A percentile compares a stretch with the other conserved stretches of the same genome.
Conservation (phyloP, 176 grass and related monocot genomes). For the Phragmites australis region DNA sequence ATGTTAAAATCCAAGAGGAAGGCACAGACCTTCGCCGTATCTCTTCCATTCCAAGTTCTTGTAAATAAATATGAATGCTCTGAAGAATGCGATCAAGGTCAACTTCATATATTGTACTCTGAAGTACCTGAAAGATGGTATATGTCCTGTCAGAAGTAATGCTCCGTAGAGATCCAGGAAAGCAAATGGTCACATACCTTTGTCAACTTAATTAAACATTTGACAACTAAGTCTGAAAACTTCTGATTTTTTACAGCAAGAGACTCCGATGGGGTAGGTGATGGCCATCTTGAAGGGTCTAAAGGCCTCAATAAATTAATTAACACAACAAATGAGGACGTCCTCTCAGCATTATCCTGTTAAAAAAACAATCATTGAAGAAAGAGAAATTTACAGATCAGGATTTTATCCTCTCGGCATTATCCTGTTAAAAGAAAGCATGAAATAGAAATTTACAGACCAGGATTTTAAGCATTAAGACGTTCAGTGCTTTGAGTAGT, state of each 20-base stretch:
- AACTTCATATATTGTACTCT: constrained; percentile 93
- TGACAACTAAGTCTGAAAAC: constrained; percentile 97
- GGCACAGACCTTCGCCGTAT: constrained; percentile 78
- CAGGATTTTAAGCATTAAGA: constrained; percentile 99
- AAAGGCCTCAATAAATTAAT: constrained; percentile 91
- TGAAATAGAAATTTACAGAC: constrained; percentile 45
- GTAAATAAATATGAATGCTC: constrained; percentile 95
- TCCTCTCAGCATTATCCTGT: constrained; percentile 96
- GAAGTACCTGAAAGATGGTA: constrained; percentile 72
- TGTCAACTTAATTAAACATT: constrained; percentile 98
- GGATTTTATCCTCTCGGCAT: constrained; percentile 95
- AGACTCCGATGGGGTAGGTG: constrained; percentile 55
- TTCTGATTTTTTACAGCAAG: constrained; percentile 90
- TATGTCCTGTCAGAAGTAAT: constrained; percentile 11
- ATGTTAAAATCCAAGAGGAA: not conserved
- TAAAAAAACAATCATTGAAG: constrained; percentile 34
- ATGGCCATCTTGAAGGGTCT: constrained; percentile 90
- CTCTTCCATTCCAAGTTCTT: constrained; percentile 99
- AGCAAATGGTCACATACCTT: constrained; percentile 58
- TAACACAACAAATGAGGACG: constrained; percentile 91
- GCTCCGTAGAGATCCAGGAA: not conserved
- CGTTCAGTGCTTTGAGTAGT: constrained; percentile 93
- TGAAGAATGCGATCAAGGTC: constrained; percentile 98
- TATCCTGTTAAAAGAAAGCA: constrained; percentile 63
- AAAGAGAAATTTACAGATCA: constrained; percentile 58